Evolutionary conservation across 2,329 filamentous ascomycete species (phyloP), one percentile per base, ranked within the genome.

Genomic region (Calonectria montana): DNA sequence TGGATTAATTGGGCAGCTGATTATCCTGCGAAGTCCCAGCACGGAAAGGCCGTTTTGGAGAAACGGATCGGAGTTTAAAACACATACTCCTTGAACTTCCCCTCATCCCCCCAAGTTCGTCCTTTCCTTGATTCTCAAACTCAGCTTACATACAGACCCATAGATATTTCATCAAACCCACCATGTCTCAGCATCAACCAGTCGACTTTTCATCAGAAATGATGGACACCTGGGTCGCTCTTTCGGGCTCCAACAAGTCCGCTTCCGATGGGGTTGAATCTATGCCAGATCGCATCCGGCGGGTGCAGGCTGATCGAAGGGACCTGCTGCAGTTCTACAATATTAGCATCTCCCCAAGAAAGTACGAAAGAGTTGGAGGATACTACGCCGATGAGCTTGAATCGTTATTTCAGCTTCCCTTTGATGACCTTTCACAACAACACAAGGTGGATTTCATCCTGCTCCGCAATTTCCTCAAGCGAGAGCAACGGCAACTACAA

Each of bases 241-340:
- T 73, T 37, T 25, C 55, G 4, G 39, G 35, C 15, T 23, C 53
- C 21, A 31, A 4, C 15, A 39, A 37, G 7, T 37, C 37, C 16
- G 25, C 31, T 23, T 16, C 57, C 21, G 57, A 50, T 31, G 62
- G 62, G 10, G n/a, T n/a, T 31, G 82, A 85, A 67, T 80, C 78
- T 2, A 83, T 87, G 76, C 74, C 80, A 39, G 84, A 87, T 47
- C 83, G 85, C 25, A 84, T 89, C 16, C 77, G 82, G 12, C 84
- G 86, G 10, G 81, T 89, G 4, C 78, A 77, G 3, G 80, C 82
- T 39, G 89, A 91, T 68, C 71, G 88, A 2, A 72, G 80, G 9
- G 85, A 89, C n/a, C 80, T 91, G 2, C 78, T 84, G 10, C 79
- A 78, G 1, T 90, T 88, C 75, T 89, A 89, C 80, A 86, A 85